These are phyloP conservation scores for Diaporthe vexans DNA, from an alignment of 2,329 filamentous ascomycete genomes.

Conservation along the genomic window DNA sequence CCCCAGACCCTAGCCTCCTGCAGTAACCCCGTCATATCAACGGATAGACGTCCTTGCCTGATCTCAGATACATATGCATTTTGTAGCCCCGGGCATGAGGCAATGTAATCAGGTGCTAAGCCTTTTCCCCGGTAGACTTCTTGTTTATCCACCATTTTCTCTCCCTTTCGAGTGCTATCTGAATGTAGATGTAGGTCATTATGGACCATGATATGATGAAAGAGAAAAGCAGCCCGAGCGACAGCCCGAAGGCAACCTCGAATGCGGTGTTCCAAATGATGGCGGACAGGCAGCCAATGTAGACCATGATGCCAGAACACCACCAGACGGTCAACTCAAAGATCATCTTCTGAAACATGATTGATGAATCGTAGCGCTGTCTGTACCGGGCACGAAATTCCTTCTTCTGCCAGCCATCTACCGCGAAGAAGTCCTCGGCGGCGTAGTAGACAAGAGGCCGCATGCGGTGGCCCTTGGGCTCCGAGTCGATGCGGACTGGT, in stretches of 20 bases:
- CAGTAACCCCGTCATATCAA: not conserved
- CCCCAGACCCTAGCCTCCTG: no score
- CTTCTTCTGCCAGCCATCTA: slow-evolving; percentile 40
- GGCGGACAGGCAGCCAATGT: slow-evolving; percentile 40
- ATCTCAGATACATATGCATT: not conserved
- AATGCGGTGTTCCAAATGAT: slow-evolving; percentile 40
- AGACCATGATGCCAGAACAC: slow-evolving; percentile 39
- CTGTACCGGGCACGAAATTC: slow-evolving; percentile 39
- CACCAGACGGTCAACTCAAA: slow-evolving; percentile 42
- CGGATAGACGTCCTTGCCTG: not conserved
- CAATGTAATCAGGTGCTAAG: not conserved
- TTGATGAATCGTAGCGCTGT: slow-evolving; percentile 38
- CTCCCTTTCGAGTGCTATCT: slow-evolving; percentile 39
- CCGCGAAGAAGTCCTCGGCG: slow-evolving; percentile 41
- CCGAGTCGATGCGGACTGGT: slow-evolving; percentile 38
- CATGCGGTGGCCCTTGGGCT: slow-evolving; percentile 35
- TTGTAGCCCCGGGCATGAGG: not conserved
- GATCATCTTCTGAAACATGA: slow-evolving; percentile 39
- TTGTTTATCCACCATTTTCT: slow-evolving; percentile 38
- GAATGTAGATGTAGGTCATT: slow-evolving; percentile 37
- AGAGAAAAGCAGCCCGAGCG: slow-evolving; percentile 38
- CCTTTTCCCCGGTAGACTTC: slow-evolving; percentile 28
- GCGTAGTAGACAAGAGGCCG: slow-evolving; percentile 41
- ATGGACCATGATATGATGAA: slow-evolving; percentile 39
- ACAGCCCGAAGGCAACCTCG: slow-evolving; percentile 40